Evolutionary conservation across 139 green algal species (phyloP).

Genomic region (Picochlorum costavermella): DNA sequence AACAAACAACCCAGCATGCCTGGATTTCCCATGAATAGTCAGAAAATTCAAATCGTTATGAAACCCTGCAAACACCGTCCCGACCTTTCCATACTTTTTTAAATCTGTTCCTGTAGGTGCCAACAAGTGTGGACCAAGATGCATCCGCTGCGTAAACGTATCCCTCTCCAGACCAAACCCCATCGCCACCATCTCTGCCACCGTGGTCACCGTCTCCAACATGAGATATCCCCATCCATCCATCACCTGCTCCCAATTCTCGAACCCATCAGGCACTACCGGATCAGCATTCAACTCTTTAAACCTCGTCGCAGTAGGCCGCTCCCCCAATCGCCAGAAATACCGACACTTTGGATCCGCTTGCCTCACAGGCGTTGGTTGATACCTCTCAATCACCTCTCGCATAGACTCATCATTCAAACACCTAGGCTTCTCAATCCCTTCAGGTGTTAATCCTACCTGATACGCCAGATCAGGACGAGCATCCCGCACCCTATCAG

Average conservation of each 20-base stretch:
- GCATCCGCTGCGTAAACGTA: conserved; percentile 65
- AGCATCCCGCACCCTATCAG: conserved; percentile 55
- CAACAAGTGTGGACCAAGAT: conserved; percentile 75
- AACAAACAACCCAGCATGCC: conserved; percentile 60
- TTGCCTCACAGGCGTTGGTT: conserved; percentile 34
- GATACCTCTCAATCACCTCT: conserved; percentile 25
- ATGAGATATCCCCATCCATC: conserved; percentile 72
- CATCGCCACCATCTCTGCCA: conserved; percentile 48
- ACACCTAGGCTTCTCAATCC: conserved; percentile 64
- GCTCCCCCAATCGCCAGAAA: conserved; percentile 69
- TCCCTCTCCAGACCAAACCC: conserved; percentile 60
- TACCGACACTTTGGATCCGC: conserved; percentile 84
- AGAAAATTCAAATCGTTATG: conserved; percentile 94
- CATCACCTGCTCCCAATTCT: conserved; percentile 70
- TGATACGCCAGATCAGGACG: conserved; percentile 29
- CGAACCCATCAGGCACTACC: conserved; percentile 61
- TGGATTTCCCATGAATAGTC: conserved; percentile 76
- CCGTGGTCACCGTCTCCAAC: conserved; percentile 34
- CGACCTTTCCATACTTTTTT: conserved; percentile 15
- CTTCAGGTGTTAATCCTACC: conserved; percentile 68
- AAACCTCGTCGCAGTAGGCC: conserved; percentile 51
- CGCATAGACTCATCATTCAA: conserved; percentile 36
- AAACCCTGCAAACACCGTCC: conserved; percentile 70
- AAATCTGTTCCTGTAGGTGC: conserved; percentile 66
- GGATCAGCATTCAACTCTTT: conserved; percentile 79